phyloP scores from a whole-genome alignment of 768 basidiomycete species.

The Suillus cothurnatus region DNA sequence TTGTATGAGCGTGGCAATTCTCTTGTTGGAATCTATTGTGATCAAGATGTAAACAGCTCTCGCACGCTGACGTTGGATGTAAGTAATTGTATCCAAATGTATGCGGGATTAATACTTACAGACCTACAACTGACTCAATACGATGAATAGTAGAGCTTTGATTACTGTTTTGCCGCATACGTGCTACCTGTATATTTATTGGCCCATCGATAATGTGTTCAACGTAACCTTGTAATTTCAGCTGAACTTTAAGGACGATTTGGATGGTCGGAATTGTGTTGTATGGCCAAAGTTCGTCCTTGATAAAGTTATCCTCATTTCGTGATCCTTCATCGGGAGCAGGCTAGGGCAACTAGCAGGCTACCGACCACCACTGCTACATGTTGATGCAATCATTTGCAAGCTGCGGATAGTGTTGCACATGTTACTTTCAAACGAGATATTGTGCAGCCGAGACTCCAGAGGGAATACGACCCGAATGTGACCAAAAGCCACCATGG shows the following conservation, averaged over 20 bases:
- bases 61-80: constrained; percentile 91
- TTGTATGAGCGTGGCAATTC: constrained; percentile 90
- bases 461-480: constrained; percentile 78
- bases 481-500: constrained; percentile 83
- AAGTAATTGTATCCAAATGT: constrained; percentile 25
- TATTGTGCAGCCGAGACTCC: no score
- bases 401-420: neutral
- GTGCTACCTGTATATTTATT: neutral
- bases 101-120: neutral
- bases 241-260: neutral
- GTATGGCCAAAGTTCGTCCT: neutral
- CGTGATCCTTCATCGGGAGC: neutral
- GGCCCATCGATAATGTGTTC: neutral
- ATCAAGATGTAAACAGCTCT: constrained; percentile 93
- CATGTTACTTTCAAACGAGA: neutral
- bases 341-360: neutral
- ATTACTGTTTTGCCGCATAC: neutral
- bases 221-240: neutral
- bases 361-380: neutral
- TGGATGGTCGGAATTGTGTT: neutral
- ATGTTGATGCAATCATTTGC: neutral
- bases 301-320: neutral
- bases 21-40: constrained; percentile 91
- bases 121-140: constrained; percentile 58
- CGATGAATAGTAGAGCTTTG: constrained; percentile 43